Conservation (phyloP, 345 rosid genomes). For the Populus euphratica region DNA sequence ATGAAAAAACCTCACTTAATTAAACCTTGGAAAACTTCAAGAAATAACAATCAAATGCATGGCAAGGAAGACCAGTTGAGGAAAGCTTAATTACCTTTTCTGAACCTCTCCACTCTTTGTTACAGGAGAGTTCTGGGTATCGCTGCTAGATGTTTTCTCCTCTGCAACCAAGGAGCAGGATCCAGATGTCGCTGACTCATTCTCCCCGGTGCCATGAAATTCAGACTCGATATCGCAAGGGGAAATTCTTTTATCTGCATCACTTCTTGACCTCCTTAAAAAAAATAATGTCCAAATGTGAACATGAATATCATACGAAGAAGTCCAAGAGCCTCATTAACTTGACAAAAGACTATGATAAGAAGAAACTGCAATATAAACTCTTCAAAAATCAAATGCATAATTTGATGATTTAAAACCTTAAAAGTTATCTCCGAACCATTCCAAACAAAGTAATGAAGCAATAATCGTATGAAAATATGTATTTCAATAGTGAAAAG, state of each 20-base stretch:
- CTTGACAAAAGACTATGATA: not conserved
- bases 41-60: not conserved
- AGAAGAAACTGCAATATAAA: not conserved
- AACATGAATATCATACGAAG: not conserved
- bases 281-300: conserved; percentile 4
- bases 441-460: not conserved
- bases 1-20: not conserved
- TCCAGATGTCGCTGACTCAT: conserved; percentile 61
- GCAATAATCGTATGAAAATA: not conserved
- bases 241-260: conserved; percentile 31
- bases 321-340: not conserved
- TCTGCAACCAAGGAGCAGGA: conserved; percentile 68
- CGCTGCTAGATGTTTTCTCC: conserved; percentile 68
- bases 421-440: not conserved
- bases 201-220: conserved; percentile 38
- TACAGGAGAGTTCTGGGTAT: conserved; percentile 45
- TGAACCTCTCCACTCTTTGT: conserved; percentile 39
- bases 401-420: not conserved
- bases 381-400: not conserved
- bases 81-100: conserved; percentile 48
- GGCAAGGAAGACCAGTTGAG: not conserved
- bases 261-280: conserved; percentile 42
- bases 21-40: not conserved
- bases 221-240: conserved; percentile 40
- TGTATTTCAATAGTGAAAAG: not conserved